Base-by-base conservation (phyloP, 2,329 filamentous ascomycete species). In the Periconia sp. region DNA sequence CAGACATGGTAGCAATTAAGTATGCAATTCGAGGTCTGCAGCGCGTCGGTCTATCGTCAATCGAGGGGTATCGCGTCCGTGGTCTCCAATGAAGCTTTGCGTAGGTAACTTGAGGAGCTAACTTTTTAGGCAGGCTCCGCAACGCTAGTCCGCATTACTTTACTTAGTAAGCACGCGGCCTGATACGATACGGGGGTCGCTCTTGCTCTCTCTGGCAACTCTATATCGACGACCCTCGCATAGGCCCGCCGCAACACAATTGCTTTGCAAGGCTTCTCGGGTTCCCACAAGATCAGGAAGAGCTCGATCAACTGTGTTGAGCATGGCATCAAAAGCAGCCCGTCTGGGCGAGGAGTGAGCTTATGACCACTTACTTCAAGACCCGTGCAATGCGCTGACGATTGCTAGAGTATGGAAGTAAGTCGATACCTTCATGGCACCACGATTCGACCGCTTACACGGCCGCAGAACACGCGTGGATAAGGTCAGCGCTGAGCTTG, bases 401-500 rank as follows among this genome's bases (percentile, higher is more conserved):
- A 54, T 69, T 64, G 66, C 45, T 69, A 96, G 91, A 74, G 90
- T 95, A 65, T 96, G 91, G 91, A 96, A 96, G 91, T 95, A 82
- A 85, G 89, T 81, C 52, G 48, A 59, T 59, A 48, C 61, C 47
- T 48, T 48, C 48, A 19, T 20, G 42, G 43, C 17, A 40, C 17
- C 53, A 17, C 15, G 31, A 45, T 33, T 30, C 17, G 31, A 58
- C 15, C 54, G 50, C 52, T 76, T 62, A 37, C 13, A 77, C 64
- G 15, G 43, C 46, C 47, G 44, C 73, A 97, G 93, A 79, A 95
- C 91, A 55, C 89, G 92, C 69, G 89, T 97, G 69, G 93, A 97
- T 77, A 97, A 97, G 77, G 92, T 97, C 79, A 97, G 97, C 77
- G 91, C 94, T 60, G 94, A 99, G 79, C 84, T 99, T 56, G 93